A percentile compares a stretch with the other conserved stretches of the same genome.
phyloP scores from a whole-genome alignment of 1,284 basidiomycete genomes.

The Anthracocystis setariae region DNA sequence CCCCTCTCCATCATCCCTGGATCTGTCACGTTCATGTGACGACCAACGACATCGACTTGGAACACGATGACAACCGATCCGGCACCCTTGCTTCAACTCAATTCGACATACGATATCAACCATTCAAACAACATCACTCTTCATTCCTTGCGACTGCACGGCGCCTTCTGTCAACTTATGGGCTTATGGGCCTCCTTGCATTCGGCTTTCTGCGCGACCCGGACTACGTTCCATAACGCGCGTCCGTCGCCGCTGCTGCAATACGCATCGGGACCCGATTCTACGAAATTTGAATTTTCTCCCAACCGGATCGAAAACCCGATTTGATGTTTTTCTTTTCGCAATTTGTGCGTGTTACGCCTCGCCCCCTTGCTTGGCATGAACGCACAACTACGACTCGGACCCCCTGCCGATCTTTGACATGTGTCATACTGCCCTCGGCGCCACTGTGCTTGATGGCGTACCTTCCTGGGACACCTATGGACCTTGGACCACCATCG shows the following conservation, averaged over 20 bases:
- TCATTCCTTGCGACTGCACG: conserved; percentile 21
- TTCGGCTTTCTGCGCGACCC: conserved; percentile 19
- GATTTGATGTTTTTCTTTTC: too few species aligned
- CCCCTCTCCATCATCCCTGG: background rate
- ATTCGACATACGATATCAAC: background rate
- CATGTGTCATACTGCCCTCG: conserved; percentile 14
- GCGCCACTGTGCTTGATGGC: background rate
- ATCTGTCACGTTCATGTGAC: background rate
- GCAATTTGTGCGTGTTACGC: conserved; percentile 12
- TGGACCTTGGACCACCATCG: background rate
- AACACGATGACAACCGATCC: background rate
- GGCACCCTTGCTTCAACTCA: background rate
- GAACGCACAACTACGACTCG: background rate
- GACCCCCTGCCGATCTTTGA: conserved; percentile 31
- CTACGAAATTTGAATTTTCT: background rate
- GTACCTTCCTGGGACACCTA: background rate
- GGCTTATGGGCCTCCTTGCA: conserved; percentile 23
- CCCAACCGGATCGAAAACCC: background rate
- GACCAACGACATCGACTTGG: background rate
- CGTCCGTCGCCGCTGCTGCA: conserved; percentile 4
- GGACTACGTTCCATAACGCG: conserved; percentile 9
- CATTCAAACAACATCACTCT: background rate
- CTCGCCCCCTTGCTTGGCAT: conserved; percentile 33
- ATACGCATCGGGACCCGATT: conserved; percentile 21
- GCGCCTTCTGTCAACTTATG: conserved; percentile 7